Conservation (phyloP, 306 rosid genomes). For the Vachellia pachyceras region DNA sequence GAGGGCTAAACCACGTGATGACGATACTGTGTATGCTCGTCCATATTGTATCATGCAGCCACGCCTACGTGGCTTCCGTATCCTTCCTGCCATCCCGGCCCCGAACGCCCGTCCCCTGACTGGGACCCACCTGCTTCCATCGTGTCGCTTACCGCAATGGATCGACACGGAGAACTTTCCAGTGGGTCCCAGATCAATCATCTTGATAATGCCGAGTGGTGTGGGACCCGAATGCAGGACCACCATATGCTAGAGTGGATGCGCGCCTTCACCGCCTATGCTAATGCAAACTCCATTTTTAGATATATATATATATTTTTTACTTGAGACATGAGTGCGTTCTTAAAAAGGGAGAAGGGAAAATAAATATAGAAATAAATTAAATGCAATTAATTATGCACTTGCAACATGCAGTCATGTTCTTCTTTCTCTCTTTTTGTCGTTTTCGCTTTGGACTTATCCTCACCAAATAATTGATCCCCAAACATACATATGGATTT, state of each 20-base stretch:
- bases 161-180: background rate
- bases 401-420: background rate
- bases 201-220: background rate
- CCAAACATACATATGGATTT: background rate
- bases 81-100: background rate
- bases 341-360: background rate
- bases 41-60: too few species aligned
- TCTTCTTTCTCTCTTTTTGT: background rate
- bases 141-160: background rate
- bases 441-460: background rate
- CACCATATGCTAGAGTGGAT: background rate
- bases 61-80: background rate
- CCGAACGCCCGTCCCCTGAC: background rate
- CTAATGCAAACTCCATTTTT: too few species aligned
- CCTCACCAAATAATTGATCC: background rate
- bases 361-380: background rate
- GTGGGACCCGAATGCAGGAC: background rate
- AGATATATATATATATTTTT: too few species aligned
- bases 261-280: background rate
- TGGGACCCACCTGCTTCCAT: background rate
- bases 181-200: constrained; percentile 7
- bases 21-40: too few species aligned
- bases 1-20: too few species aligned
- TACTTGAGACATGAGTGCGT: too few species aligned
- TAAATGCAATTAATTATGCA: background rate